A percentile compares a stretch with the other conserved stretches of the same genome.
Conservation (phyloP, 163 green algal genomes). For the Coccomyxa subellipsoidea region DNA sequence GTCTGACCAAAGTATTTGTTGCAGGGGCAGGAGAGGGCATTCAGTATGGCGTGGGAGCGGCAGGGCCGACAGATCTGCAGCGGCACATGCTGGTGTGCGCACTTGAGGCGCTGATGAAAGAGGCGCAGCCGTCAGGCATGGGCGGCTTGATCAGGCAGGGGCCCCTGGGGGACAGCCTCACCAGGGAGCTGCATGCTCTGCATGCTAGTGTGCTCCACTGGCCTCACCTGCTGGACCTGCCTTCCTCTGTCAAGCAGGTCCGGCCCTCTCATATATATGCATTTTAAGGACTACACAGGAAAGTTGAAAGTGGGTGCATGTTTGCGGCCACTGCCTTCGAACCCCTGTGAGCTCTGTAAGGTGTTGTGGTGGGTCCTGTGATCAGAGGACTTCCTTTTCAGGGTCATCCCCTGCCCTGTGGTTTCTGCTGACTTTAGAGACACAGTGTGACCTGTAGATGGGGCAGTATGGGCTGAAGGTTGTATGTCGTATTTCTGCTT, state of each 20-base stretch:
- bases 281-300: no score
- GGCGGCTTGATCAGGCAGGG: background rate
- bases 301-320: no score
- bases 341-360: no score
- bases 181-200: background rate
- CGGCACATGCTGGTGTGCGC: background rate
- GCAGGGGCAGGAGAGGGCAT: background rate
- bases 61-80: background rate
- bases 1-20: background rate
- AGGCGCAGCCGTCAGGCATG: background rate
- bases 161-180: background rate
- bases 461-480: no score
- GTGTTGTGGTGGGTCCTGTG: no score
- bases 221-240: background rate
- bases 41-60: background rate
- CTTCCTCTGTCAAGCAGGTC: background rate
- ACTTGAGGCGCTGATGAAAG: background rate
- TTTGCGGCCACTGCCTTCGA: no score
- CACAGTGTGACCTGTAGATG: no score
- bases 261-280: no score
- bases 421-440: no score
- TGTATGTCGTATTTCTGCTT: no score
- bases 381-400: no score
- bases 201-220: background rate
- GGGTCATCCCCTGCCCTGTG: no score